Evolutionary conservation across 2,329 filamentous ascomycete genomes (phyloP), one percentile per base, ranked within the genome.

Genomic region (Phialemoniopsis sp.): DNA sequence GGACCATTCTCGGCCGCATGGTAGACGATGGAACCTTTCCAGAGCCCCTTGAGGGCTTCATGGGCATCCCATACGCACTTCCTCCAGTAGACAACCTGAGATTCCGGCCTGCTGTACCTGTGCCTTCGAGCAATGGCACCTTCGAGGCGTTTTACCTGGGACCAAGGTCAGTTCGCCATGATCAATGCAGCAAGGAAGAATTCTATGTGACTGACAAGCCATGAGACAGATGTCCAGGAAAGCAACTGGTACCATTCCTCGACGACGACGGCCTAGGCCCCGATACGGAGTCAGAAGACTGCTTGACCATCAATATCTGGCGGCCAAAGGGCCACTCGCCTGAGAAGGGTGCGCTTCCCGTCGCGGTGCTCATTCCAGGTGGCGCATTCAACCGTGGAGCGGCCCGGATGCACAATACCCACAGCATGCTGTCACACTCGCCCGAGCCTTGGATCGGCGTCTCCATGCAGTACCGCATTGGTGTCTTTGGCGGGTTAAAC

Each of bases 401-500:
- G 8, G 53, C 56, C 5, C 35, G 54, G 8, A 59, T 59, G 64
- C 67, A 78, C 45, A 66, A 76, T 29, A 68, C 70, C 2, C 62
- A 64, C 1, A 65, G 67, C 1, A 72, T 79, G 67, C 62, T 79
- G 18, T 70, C 67, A 2, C 76, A 67, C 47, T 59, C 60, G 0
- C 50, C 57, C 18, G 54, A 67, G 36, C 68, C 71, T 0, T 67
- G 74, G 38, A 67, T 77, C 31, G 72, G 59, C 13, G 64, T 73
- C 5, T 66, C 61, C 46, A 64, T 74, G 51, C 64, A 68, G 47
- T 59, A 59, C 17, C 54, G 76, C n/a, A 66, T 80, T 37, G 68
- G 70, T 9, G 73, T 72, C 4, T 70, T 81, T 55, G 80, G 80
- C 1, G 80, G 82, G 46, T 50, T 84, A 8, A 70, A 73, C 10